Percentiles rank a stretch among this genome's conserved stretches.
Conservation (phyloP, 495 filamentous ascomycete genomes). For the Xylaria intraflava region DNA sequence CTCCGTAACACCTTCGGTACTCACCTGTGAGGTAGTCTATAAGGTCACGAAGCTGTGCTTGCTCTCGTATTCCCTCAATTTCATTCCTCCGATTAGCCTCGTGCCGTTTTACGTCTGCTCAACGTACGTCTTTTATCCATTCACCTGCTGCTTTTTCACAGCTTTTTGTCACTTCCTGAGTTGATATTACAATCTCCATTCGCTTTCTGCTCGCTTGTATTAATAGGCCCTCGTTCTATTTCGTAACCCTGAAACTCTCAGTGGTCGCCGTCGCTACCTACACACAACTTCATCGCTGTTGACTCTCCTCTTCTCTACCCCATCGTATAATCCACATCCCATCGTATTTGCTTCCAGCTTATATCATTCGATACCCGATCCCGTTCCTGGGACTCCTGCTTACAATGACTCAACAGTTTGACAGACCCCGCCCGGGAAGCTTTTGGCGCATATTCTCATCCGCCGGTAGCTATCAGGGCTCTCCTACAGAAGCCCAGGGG, state of each 20-base stretch:
- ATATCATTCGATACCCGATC: neutral
- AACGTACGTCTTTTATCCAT: neutral
- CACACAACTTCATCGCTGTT: neutral
- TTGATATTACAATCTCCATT: neutral
- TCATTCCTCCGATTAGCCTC: neutral
- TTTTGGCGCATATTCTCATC: constrained; percentile 15
- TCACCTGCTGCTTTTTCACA: neutral
- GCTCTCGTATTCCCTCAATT: too few relatives aligned
- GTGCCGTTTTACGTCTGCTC: neutral
- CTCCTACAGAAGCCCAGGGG: neutral
- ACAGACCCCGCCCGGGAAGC: neutral
- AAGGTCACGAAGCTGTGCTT: neutral
- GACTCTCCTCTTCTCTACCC: neutral
- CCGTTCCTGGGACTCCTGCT: constrained; percentile 3
- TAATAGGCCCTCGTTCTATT: neutral
- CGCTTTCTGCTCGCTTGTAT: neutral
- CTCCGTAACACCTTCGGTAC: neutral
- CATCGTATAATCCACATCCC: neutral
- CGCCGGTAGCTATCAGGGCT: constrained; percentile 1
- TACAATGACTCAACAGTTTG: constrained; percentile 15
- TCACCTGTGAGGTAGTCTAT: neutral
- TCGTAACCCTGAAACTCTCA: neutral
- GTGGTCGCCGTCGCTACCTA: neutral
- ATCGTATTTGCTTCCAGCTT: neutral
- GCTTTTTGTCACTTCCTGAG: neutral